phyloP scores from a whole-genome alignment of 2,329 filamentous ascomycete species.

The Aspergillus unguis region DNA sequence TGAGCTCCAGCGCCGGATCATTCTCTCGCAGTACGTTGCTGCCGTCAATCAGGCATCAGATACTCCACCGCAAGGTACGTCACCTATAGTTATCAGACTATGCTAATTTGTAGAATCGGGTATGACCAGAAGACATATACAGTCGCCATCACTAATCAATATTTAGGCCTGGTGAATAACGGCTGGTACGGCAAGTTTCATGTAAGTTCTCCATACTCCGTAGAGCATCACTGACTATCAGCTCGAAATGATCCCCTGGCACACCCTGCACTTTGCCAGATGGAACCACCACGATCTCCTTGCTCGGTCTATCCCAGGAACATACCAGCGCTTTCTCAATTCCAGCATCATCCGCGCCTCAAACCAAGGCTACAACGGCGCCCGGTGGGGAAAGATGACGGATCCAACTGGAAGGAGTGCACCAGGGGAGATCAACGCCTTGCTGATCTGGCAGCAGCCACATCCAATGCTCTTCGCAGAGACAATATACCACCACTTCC shows the following conservation, averaged over 20 bases:
- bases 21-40: slow-evolving; percentile 54
- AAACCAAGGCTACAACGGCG: slow-evolving; percentile 41
- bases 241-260: slow-evolving; percentile 56
- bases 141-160: background rate
- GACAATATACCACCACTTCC: slow-evolving; percentile 50
- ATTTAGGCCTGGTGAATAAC: slow-evolving; percentile 51
- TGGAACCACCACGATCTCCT: slow-evolving; percentile 6
- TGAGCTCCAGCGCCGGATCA: slow-evolving; percentile 52
- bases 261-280: slow-evolving; percentile 47
- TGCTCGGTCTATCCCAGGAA: background rate
- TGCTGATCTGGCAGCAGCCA: slow-evolving; percentile 62
- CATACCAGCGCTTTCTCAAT: slow-evolving; percentile 48
- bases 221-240: background rate
- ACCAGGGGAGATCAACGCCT: slow-evolving; percentile 59
- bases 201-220: background rate
- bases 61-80: slow-evolving; percentile 20
- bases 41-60: slow-evolving; percentile 45
- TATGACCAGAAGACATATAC: background rate
- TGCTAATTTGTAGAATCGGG: background rate
- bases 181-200: slow-evolving; percentile 59
- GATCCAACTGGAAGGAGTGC: slow-evolving; percentile 55
- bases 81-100: background rate
- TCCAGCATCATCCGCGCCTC: slow-evolving; percentile 35
- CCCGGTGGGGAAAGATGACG: slow-evolving; percentile 56
- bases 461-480: slow-evolving; percentile 61